Conservation (phyloP, 495 filamentous ascomycete genomes). For the Amphirosellinia nigrospora region DNA sequence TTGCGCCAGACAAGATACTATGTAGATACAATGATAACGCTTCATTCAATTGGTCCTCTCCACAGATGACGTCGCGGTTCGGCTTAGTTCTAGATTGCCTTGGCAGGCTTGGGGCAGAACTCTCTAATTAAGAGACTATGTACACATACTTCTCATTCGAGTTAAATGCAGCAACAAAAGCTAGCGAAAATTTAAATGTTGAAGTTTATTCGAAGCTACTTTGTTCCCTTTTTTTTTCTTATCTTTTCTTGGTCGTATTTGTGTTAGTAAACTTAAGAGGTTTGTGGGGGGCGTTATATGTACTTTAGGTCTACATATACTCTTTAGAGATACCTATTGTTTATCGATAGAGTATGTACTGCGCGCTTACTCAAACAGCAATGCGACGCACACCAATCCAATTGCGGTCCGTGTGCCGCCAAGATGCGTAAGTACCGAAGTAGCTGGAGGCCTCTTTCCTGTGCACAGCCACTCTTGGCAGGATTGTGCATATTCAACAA, state of each 20-base stretch:
- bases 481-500: neutral
- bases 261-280: too few species aligned
- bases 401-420: neutral
- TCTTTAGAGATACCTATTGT: neutral
- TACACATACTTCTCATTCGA: too few species aligned
- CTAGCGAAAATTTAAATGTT: too few species aligned
- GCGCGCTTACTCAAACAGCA: neutral
- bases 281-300: too few species aligned
- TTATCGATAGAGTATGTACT: constrained; percentile 22
- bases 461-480: constrained; percentile 35
- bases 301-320: too few species aligned
- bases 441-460: constrained; percentile 31
- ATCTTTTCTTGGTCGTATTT: too few species aligned
- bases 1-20: neutral
- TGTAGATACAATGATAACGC: too few species aligned
- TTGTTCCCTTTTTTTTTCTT: too few species aligned
- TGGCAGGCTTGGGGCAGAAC: neutral
- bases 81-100: constrained; percentile 9
- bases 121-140: too few species aligned
- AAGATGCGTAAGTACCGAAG: too few species aligned
- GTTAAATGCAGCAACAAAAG: too few species aligned
- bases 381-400: neutral
- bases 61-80: neutral
- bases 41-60: neutral
- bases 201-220: too few species aligned